Conservation (phyloP, 805 yeast species). For the Pichia paraexigua region DNA sequence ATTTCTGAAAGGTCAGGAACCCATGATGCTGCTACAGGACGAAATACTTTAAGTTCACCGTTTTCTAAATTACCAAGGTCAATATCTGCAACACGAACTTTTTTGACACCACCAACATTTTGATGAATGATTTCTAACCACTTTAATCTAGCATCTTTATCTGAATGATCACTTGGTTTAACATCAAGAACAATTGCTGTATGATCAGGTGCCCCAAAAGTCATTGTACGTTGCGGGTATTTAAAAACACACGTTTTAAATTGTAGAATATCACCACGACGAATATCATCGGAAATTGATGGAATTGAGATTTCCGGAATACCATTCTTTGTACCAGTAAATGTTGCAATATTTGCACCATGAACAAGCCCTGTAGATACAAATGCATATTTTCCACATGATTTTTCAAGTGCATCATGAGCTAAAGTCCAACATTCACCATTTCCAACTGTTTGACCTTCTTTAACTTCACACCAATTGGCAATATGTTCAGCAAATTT, state of each 20-base stretch:
- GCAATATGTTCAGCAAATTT: slow-evolving; percentile 47
- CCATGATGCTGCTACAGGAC: slow-evolving; percentile 44
- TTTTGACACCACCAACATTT: slow-evolving; percentile 36
- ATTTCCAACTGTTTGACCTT: slow-evolving; percentile 41
- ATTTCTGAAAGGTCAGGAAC: slow-evolving; percentile 20
- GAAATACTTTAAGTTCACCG: slow-evolving; percentile 39
- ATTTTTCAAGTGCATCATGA: slow-evolving; percentile 42
- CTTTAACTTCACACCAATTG: slow-evolving; percentile 43
- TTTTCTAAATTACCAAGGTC: slow-evolving; percentile 30
- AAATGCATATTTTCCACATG: slow-evolving; percentile 53
- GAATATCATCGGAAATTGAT: slow-evolving; percentile 33
- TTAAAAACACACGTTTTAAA: slow-evolving; percentile 35
- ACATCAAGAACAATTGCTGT: slow-evolving; percentile 35
- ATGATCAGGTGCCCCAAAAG: slow-evolving; percentile 48
- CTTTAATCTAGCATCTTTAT: slow-evolving; percentile 18
- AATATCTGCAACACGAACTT: slow-evolving; percentile 34
- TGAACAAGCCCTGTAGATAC: slow-evolving; percentile 40
- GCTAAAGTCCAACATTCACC: slow-evolving; percentile 63
- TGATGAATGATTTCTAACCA: slow-evolving; percentile 38
- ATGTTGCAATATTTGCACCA: slow-evolving; percentile 31
- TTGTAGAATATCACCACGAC: slow-evolving; percentile 51
- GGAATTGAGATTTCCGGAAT: slow-evolving; percentile 16
- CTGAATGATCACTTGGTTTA: slow-evolving; percentile 18
- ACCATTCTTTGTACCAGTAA: slow-evolving; percentile 11
- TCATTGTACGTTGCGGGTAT: slow-evolving; percentile 28